A percentile compares a stretch with the other conserved stretches of the same genome.
phyloP scores from a whole-genome alignment of 2,329 filamentous ascomycete species.

The Chalaropsis thielavioides region DNA sequence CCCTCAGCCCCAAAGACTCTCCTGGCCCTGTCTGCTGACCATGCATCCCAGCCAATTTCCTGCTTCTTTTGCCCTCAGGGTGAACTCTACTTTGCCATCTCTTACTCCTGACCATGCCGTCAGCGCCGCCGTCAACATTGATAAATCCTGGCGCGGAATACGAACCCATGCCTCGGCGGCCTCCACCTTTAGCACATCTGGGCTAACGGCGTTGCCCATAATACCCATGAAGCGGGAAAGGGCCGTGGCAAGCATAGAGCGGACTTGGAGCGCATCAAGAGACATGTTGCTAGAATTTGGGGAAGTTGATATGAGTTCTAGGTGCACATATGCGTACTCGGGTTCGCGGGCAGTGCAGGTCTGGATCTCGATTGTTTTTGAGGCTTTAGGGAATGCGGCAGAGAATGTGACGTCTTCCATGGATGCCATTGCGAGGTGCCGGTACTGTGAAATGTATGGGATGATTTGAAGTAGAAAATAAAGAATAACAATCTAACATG shows the following conservation, averaged over 20 bases:
- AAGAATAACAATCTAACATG: background rate
- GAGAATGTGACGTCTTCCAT: conserved; percentile 22
- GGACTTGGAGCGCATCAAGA: conserved; percentile 49
- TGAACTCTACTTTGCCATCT: conserved; percentile 31
- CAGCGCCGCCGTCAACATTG: conserved; percentile 47
- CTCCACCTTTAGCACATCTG: conserved; percentile 55
- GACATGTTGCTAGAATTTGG: conserved; percentile 15
- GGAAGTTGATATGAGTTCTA: conserved; percentile 29
- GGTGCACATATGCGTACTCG: conserved; percentile 42
- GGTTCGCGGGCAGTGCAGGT: conserved; percentile 38
- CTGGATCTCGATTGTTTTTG: conserved; percentile 34
- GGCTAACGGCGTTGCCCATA: conserved; percentile 48
- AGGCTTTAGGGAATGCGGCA: conserved; percentile 21
- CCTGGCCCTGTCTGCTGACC: conserved; percentile 34
- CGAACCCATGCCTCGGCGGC: conserved; percentile 47
- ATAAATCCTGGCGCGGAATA: conserved; percentile 45
- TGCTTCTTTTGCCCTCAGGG: conserved; percentile 41
- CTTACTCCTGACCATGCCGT: conserved; percentile 45
- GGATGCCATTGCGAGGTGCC: background rate
- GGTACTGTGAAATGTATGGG: background rate
- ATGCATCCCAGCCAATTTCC: conserved; percentile 51
- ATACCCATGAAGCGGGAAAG: conserved; percentile 56
- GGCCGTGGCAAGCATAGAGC: conserved; percentile 47
- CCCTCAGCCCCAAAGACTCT: conserved; percentile 31
- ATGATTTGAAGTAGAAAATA: background rate